Base-by-base conservation (phyloP, 2,329 filamentous ascomycete species). In the Aspergillus fructus region DNA sequence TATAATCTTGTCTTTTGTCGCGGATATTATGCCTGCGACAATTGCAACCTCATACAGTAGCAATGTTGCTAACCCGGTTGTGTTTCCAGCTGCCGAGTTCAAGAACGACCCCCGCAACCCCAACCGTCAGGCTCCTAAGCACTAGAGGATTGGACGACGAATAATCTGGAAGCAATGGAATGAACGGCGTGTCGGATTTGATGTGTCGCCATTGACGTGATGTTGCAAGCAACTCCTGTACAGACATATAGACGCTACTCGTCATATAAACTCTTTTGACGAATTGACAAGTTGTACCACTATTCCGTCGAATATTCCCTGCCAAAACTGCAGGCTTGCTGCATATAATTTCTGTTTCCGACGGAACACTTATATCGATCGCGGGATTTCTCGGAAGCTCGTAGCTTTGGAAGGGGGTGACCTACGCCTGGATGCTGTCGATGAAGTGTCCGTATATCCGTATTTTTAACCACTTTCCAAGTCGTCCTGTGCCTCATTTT, bases 71-170 rank as follows among this genome's bases (percentile, higher is more conserved):
- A 64, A 72, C 61, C 45, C 24, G 49, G 58, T 52, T 6, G 46
- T 46, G 54, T 46, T 41, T 56, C 24, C 50, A 97, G 93, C 87
- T 82, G 90, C 90, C 70, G 91, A 97, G 82, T 97, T 85, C 86
- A 96, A 93, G 88, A 96, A 96, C 83, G 93, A 97, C 80, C 91
- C 93, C 66, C 88, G 93, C 78, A 97, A 97, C 69, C 77, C 77
- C 59, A 75, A 78, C 66, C 68, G 68, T 43, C 72, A 75, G 68
- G 63, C 66, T 49, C 49, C 59, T 61, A 73, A 74, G 68, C 74
- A 76, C 66, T 76, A 74, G 68, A 67, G 40, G 27, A 27, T 24
- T 49, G 58, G 59, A 49, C 17, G 43, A 51, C 59, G 54, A 62
- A 65, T 57, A 55, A 65, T 62, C 56, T 62, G 43, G 56, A 50